phyloP scores from a whole-genome alignment of 768 basidiomycete species.

The Boletus pseudopeckii region DNA sequence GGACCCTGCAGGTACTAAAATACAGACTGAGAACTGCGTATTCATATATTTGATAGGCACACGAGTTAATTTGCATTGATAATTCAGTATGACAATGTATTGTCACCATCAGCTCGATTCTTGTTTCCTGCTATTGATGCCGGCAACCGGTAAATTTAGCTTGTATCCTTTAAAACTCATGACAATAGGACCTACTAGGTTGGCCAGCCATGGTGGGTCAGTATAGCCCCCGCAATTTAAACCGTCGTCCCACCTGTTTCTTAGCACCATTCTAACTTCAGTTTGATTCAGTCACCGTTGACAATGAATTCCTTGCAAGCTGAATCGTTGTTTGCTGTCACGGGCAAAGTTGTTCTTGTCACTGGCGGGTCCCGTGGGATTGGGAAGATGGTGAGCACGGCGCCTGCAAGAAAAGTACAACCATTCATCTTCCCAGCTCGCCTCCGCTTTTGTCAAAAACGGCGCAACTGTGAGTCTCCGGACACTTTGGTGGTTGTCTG shows the following conservation, averaged over 20 bases:
- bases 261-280: neutral
- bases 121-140: conserved; percentile 4
- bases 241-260: neutral
- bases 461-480: conserved; percentile 47
- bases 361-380: conserved; percentile 67
- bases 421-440: conserved; percentile 42
- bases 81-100: conserved; percentile 6
- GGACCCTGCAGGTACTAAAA: conserved; percentile 10
- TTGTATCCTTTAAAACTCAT: conserved; percentile 9
- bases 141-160: conserved; percentile 9
- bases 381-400: conserved; percentile 54
- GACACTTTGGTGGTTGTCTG: neutral
- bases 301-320: conserved; percentile 38
- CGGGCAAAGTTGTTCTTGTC: conserved; percentile 53
- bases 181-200: conserved; percentile 13
- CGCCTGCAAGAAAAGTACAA: neutral
- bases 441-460: conserved; percentile 59
- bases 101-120: neutral
- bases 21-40: conserved; percentile 14
- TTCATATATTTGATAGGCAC: conserved; percentile 23
- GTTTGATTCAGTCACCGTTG: neutral
- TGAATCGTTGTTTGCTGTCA: conserved; percentile 46
- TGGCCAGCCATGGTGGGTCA: neutral
- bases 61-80: conserved; percentile 23
- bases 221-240: conserved; percentile 1